Conservation (phyloP, 495 filamentous ascomycete species). For the Rostrohypoxylon terebratum region DNA sequence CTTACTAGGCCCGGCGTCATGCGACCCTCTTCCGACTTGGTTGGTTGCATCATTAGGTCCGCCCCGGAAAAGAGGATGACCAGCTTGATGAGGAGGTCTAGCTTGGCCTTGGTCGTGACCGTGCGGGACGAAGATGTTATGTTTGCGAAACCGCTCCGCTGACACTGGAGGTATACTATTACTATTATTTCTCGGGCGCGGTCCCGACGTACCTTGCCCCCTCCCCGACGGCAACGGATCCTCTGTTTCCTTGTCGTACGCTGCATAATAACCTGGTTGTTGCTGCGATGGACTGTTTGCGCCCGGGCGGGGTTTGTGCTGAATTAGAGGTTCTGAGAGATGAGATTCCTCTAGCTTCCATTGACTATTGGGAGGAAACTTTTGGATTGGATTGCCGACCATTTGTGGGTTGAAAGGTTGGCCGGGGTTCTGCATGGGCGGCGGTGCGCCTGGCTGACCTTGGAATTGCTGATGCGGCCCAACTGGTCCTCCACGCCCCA, state of each 20-base stretch:
- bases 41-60: slow-evolving; percentile 18
- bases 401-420: slow-evolving; percentile 42
- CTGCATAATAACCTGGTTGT: slow-evolving; percentile 49
- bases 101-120: slow-evolving; percentile 36
- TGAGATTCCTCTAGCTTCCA: slow-evolving; percentile 62
- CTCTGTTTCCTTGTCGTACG: slow-evolving; percentile 61
- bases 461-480: slow-evolving; percentile 25
- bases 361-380: slow-evolving; percentile 44
- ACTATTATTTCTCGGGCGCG: slow-evolving; percentile 41
- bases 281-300: slow-evolving; percentile 53
- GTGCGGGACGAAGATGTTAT: slow-evolving; percentile 43
- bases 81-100: slow-evolving; percentile 26
- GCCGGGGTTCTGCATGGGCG: slow-evolving; percentile 30
- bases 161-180: slow-evolving; percentile 55
- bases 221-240: slow-evolving; percentile 23
- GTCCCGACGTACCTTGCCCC: slow-evolving; percentile 6
- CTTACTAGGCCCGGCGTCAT: slow-evolving; percentile 31
- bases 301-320: slow-evolving; percentile 51
- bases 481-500: slow-evolving; percentile 44
- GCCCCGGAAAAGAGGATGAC: slow-evolving; percentile 33
- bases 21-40: slow-evolving; percentile 8
- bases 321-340: slow-evolving; percentile 57
- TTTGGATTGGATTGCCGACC: slow-evolving; percentile 42
- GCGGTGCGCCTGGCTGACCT: slow-evolving; percentile 28
- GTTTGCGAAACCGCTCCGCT: slow-evolving; percentile 53